phyloP scores from a whole-genome alignment of 1,284 basidiomycete species.

The Ustilago lituana region DNA sequence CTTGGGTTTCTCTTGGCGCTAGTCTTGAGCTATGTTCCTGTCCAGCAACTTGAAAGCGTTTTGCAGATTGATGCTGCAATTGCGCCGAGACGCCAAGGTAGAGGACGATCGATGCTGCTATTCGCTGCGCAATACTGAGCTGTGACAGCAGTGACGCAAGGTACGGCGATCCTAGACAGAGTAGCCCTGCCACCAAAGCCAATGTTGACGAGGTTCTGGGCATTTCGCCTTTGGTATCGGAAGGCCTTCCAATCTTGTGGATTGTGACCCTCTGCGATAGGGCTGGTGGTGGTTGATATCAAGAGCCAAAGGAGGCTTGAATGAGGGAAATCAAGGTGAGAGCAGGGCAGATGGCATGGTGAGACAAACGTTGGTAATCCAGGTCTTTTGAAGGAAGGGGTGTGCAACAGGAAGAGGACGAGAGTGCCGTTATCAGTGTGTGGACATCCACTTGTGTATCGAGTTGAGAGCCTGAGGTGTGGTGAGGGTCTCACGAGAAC shows the following conservation, averaged over 20 bases:
- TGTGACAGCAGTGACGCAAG: slow-evolving; percentile 7
- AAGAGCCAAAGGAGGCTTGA: too few relatives aligned
- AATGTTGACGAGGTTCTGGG: too few relatives aligned
- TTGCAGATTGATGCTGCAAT: slow-evolving; percentile 16
- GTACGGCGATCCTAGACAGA: slow-evolving; percentile 8
- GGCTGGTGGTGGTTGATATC: too few relatives aligned
- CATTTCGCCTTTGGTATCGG: too few relatives aligned
- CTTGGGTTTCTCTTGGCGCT: not conserved
- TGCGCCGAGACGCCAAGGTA: slow-evolving; percentile 17
- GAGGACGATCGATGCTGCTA: not conserved
- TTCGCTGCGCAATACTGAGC: slow-evolving; percentile 6
- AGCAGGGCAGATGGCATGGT: not conserved
- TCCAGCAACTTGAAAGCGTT: slow-evolving; percentile 12
- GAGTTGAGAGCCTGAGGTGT: not conserved
- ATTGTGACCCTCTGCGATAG: too few relatives aligned
- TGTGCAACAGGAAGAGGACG: too few relatives aligned
- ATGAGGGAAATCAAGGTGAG: not conserved
- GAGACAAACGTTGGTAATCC: not conserved
- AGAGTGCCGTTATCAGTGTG: not conserved
- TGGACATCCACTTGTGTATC: too few relatives aligned
- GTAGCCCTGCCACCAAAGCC: not conserved
- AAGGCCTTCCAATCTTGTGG: too few relatives aligned
- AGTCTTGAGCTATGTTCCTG: not conserved
- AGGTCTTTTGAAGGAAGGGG: not conserved
- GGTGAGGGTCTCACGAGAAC: not conserved